Conservation (phyloP, 345 rosid genomes). For the Eucalyptus sideroxylon region DNA sequence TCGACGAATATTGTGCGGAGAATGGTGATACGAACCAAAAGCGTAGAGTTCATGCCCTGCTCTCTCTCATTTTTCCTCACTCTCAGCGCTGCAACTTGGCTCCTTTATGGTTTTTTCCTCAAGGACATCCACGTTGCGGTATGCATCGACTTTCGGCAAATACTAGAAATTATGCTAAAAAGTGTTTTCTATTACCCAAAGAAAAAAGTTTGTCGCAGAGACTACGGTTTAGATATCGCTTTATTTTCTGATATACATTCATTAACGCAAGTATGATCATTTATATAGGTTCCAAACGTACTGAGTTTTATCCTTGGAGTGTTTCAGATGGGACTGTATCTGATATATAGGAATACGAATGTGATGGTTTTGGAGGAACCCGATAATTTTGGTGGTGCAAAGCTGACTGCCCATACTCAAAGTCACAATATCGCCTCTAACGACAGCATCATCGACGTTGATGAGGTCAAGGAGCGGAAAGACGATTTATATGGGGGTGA, state of each 20-base stretch:
- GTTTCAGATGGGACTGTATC: conserved; percentile 13
- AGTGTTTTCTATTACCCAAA: background rate
- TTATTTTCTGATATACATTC: background rate
- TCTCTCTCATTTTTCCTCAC: conserved; percentile 3
- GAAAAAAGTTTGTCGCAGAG: background rate
- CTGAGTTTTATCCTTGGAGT: conserved; percentile 19
- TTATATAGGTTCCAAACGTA: conserved; percentile 17
- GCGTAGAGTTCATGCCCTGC: conserved; percentile 10
- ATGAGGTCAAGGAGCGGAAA: background rate
- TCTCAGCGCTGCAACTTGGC: conserved; percentile 23
- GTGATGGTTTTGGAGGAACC: background rate
- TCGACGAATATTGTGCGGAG: background rate
- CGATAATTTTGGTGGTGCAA: background rate
- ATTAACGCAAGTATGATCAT: background rate
- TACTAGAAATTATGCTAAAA: background rate
- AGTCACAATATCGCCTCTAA: background rate
- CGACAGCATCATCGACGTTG: background rate
- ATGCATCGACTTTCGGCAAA: background rate
- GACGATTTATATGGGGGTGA: background rate
- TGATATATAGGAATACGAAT: background rate
- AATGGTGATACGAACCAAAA: background rate
- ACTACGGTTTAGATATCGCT: background rate
- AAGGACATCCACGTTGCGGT: conserved; percentile 18
- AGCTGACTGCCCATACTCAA: background rate
- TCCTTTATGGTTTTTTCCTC: conserved; percentile 9